phyloP scores from a whole-genome alignment of 1,284 basidiomycete genomes.

The Athelia psychrophila region DNA sequence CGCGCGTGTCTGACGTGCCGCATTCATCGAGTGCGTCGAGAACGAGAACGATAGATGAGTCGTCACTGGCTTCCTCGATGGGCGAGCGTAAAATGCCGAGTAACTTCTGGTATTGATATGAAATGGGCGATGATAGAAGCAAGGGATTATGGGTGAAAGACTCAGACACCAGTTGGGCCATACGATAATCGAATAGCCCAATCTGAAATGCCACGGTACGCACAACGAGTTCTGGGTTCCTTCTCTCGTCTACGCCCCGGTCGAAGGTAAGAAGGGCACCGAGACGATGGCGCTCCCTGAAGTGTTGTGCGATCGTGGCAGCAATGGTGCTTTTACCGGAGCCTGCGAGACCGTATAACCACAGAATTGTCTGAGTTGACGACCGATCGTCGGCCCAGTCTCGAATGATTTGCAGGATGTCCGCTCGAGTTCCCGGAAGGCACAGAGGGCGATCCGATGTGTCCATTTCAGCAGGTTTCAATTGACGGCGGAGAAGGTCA shows the following conservation, averaged over 20 bases:
- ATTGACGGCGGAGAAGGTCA: background rate
- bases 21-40: conserved; percentile 19
- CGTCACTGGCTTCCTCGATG: background rate
- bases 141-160: conserved; percentile 1
- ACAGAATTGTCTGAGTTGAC: conserved; percentile 10
- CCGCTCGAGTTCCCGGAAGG: background rate
- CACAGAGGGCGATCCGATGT: background rate
- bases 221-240: conserved; percentile 11
- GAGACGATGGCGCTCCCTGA: conserved; percentile 7
- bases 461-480: background rate
- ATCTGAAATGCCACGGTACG: conserved; percentile 16
- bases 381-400: conserved; percentile 11
- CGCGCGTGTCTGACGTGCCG: conserved; percentile 7
- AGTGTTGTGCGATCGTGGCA: conserved; percentile 11
- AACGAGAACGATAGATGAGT: background rate
- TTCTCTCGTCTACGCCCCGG: conserved; percentile 3
- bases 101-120: conserved; percentile 1
- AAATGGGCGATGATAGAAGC: background rate
- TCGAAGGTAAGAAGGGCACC: conserved; percentile 15
- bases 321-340: conserved; percentile 19
- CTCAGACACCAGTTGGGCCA: background rate
- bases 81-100: background rate
- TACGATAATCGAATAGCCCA: conserved; percentile 8
- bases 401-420: conserved; percentile 6
- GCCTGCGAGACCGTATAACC: conserved; percentile 17